These are phyloP conservation scores for Ciborinia camelliae DNA, from an alignment of 2,329 filamentous ascomycete species.

Conservation along the genomic window DNA sequence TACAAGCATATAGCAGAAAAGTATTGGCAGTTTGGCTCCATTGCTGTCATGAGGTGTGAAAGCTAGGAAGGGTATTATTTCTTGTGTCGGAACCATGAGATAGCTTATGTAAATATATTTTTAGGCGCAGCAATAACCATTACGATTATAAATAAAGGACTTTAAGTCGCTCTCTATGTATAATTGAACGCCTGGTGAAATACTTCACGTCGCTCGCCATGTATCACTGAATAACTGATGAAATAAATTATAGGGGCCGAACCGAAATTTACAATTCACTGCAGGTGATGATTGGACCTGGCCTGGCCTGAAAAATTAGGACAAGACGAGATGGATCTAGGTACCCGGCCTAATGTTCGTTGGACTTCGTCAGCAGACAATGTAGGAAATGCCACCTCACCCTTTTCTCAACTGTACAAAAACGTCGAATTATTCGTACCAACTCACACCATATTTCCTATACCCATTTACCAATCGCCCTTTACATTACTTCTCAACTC, in stretches of 20 bases:
- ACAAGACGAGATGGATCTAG: neutral
- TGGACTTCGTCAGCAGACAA: neutral
- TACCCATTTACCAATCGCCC: neutral
- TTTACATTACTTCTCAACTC: neutral
- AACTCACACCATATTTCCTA: neutral
- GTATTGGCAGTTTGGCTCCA: conserved; percentile 12
- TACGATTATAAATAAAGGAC: conserved; percentile 2
- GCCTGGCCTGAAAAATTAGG: no score
- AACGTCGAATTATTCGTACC: neutral
- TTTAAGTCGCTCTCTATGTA: neutral
- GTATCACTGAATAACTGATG: neutral
- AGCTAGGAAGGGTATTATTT: conserved; percentile 8
- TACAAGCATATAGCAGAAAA: conserved; percentile 18
- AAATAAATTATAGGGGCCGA: neutral
- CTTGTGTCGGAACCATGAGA: conserved; percentile 13
- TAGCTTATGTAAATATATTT: conserved; percentile 18
- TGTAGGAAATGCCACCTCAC: no score
- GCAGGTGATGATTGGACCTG: neutral
- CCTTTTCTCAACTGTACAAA: neutral
- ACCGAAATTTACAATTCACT: neutral
- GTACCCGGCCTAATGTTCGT: no score
- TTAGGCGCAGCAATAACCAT: conserved; percentile 9
- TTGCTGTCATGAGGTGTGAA: conserved; percentile 19
- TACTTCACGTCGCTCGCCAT: neutral
- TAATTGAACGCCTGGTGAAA: no score